Percentiles rank a stretch among this genome's conserved stretches.
Conservation (phyloP, 805 yeast genomes). For the Saccharomyces eubayanus region DNA sequence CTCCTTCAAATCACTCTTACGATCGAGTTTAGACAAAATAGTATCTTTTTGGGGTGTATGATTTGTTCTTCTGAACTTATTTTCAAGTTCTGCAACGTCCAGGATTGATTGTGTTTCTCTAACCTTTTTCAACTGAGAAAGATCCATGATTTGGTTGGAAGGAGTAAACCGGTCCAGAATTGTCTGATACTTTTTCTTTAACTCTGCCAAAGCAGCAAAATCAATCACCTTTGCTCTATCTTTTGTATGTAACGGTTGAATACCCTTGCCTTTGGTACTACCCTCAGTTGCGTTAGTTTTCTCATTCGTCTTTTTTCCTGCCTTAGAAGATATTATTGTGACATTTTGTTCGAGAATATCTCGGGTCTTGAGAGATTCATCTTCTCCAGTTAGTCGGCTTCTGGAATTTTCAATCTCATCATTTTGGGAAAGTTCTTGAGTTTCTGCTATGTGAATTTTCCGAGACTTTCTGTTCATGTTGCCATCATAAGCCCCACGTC, state of each 20-base stretch:
- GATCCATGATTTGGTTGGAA: background rate
- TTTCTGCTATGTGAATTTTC: background rate
- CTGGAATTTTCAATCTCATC: background rate
- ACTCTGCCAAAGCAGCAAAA: background rate
- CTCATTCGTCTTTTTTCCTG: background rate
- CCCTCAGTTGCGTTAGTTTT: background rate
- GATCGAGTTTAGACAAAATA: conserved; percentile 27
- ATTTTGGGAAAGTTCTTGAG: background rate
- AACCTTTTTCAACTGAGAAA: background rate
- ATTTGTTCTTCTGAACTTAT: conserved; percentile 33
- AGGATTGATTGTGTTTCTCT: background rate
- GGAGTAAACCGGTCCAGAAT: background rate
- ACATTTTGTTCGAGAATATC: no score
- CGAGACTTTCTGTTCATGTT: background rate
- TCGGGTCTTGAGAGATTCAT: no score
- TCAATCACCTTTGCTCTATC: background rate
- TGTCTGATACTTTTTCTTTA: background rate
- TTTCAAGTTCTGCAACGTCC: conserved; percentile 20
- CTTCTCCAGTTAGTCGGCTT: no score
- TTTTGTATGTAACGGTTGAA: background rate
- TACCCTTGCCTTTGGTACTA: background rate
- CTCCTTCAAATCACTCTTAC: background rate
- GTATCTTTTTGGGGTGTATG: conserved; percentile 30
- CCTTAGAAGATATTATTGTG: no score
- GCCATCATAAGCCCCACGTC: background rate